Evolutionary conservation across 2,329 filamentous ascomycete genomes (phyloP), one percentile per base, ranked within the genome.

Genomic region (Domatiomyces globalis): DNA sequence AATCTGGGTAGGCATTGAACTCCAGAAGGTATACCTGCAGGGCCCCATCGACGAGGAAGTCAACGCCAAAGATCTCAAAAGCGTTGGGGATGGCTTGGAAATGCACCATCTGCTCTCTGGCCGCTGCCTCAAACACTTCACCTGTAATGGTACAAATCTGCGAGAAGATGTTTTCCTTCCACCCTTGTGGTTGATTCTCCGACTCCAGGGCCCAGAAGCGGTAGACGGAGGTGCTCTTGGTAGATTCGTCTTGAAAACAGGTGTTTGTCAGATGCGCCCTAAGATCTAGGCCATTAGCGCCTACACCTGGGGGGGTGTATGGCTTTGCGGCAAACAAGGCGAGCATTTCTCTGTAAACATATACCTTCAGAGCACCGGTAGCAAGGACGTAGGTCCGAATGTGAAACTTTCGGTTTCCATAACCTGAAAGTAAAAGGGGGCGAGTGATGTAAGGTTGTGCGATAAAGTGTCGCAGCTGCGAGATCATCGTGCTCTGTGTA

Each of bases 1-100:
- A 96, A 70, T 98, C 92, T 8, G 92, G 92, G 68, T 94, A 98
- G 0, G 90, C 87, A 71, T 98, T 98, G 29, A 94, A 79, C 71
- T 98, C 92, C 51, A 98, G 71, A 62, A 98, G 66, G 80, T 82
- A 95, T 2, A 80, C 78, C 2, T 63, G 73, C 0, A 80, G 82
- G 7, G 65, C 62, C 0, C 65, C 74, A 62, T 88, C 86, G 8
- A 95, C 81, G 62, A 98, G 67, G 64, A 92, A 98, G 65, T 98
- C 92, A 43, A 96, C 67, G 0, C 92, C 92, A 65, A 85, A 98
- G 6, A 94, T 73, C 71, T 98, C 92, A 64, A 96, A 96, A 0
- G 84, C 86, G 65, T 94, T 90, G 0, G 83, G 81, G 47, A 95
- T 66, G 15, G 89, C 81, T 68, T 95, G 88, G 71, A 96, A 98